A percentile compares a stretch with the other conserved stretches of the same genome.
Evolutionary conservation across 2,329 filamentous ascomycete genomes (phyloP).

Genomic region (Leptographium lundbergii): DNA sequence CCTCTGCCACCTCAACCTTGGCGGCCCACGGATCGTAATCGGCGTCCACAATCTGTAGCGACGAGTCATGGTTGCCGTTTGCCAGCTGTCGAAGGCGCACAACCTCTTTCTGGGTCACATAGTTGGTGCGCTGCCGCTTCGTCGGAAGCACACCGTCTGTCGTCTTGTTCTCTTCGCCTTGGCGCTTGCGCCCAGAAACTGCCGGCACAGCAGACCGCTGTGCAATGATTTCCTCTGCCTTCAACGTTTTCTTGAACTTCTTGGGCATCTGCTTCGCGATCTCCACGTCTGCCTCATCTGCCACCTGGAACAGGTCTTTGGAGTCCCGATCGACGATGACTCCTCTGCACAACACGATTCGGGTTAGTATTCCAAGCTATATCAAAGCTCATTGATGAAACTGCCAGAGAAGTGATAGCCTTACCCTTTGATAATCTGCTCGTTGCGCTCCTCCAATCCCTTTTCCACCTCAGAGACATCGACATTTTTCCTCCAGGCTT

Average conservation of each 20-base stretch:
- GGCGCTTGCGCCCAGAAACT: constrained; percentile 66
- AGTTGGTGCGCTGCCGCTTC: constrained; percentile 67
- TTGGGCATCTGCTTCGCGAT: constrained; percentile 52
- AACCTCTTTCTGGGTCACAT: constrained; percentile 77
- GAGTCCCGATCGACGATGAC: constrained; percentile 73
- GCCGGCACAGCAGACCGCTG: constrained; percentile 71
- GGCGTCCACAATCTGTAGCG: constrained; percentile 44
- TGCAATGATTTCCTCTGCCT: constrained; percentile 83
- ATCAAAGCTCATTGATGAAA: neutral
- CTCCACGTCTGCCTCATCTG: constrained; percentile 56
- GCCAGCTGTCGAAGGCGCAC: constrained; percentile 66
- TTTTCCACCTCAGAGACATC: constrained; percentile 76
- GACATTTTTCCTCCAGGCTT: constrained; percentile 97
- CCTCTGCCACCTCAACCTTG: constrained; percentile 17
- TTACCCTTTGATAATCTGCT: constrained; percentile 84
- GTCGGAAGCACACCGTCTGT: constrained; percentile 59
- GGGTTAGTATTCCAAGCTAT: neutral
- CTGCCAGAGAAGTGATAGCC: constrained; percentile 9
- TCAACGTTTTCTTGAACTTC: constrained; percentile 57
- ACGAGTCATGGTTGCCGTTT: constrained; percentile 51
- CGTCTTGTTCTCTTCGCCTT: constrained; percentile 43
- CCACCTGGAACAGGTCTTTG: constrained; percentile 73
- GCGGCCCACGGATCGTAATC: constrained; percentile 68
- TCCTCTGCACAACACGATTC: constrained; percentile 42
- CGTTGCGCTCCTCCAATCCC: constrained; percentile 71